Base-by-base conservation (phyloP, 768 basidiomycete genomes). In the Krasilnikovozyma curviuscula region DNA sequence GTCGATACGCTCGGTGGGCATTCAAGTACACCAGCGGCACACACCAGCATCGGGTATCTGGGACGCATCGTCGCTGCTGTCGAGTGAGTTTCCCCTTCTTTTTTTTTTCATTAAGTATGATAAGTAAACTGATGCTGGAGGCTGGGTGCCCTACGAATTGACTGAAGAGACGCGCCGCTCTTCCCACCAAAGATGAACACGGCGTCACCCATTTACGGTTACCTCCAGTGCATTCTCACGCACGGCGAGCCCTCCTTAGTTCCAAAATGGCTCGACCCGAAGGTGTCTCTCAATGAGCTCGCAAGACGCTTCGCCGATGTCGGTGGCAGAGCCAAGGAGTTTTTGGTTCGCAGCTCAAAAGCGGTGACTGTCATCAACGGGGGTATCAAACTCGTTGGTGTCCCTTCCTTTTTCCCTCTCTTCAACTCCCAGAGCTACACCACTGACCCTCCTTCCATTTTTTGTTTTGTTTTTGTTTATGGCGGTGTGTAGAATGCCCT, bases 181-280 rank as follows among this genome's bases (percentile, higher is more conserved):
- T 52, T 52, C 34, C 50, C 50, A n/a, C 50, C 50, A 3, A 52
- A 44, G 8, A 34, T 52, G 7, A 29, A 40, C n/a, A 40, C 50
- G 3, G 28, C 45, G 9, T 47, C 45, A 0, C 50, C 50, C 14
- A 43, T 52, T 37, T 52, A 47, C 28, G 37, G 40, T 7, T 52
- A 52, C 40, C 32, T 52, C 12, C 24, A 39, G 25, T 52, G 50
- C 18, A 19, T 52, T 16, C 24, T 34, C 9, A 41, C 39, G 30
- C 46, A 52, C 40, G 50, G 50, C 13, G 32, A 27, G 3, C 40
- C 45, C 5, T 47, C 50, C 3, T 35, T 46, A 25, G 44, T 52
- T 2, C 50, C 50, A 21, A 3, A 21, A 32, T 46, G 32, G 34
- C 33, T 8, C 44, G 7, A 7, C 31, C 28, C 19, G 13, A 21